Base-by-base conservation (phyloP, 108 stramenopile species). In the Skeletonema tropicum region DNA sequence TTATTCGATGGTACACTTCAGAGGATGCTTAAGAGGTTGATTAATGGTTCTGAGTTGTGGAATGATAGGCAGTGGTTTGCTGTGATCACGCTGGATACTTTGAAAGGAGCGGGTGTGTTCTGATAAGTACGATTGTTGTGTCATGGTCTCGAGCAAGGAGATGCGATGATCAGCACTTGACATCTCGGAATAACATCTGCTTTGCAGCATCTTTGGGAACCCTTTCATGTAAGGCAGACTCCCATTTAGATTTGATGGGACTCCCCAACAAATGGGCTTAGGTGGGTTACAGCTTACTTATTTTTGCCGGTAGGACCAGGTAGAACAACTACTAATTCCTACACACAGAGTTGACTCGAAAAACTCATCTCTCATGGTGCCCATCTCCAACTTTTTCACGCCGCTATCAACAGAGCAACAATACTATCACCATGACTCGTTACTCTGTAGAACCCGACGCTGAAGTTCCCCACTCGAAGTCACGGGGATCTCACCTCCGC, bases 401-500 rank as follows among this genome's bases (percentile, higher is more conserved):
- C 23, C 23, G 52, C 26, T 29, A 17, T 23, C 38, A 59, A 57
- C 60, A 45, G 38, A 69, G 36, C 31, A 69, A 41, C 19, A 21
- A n/a, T 45, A 70, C 2, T 45, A 57, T 41, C 59, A 88, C 65
- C 75, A 95, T 95, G 94, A 84, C 82, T 74, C 89, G 92, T 60
- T 95, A 95, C 79, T 76, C 80, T 26, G 88, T 88, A 21, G 94
- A 95, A 77, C 87, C 91, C 77, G 95, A 96, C 52, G 82, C 79
- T 32, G 88, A 90, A 23, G 89, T 86, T 52, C 90, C 90, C 79
- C 84, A 85, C 72, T 87, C 90, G 72, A 99, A 99, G 89, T 86
- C 96, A 39, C 89, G 97, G 46, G 98, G 97, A 57, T 95, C 96
- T 33, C 94, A 98, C 87, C 90, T 99, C 41, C 94, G 98, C 31